A percentile compares a stretch with the other conserved stretches of the same genome.
phyloP scores from a whole-genome alignment of 2,329 filamentous ascomycete species.

The Arthrocladium fulminans region DNA sequence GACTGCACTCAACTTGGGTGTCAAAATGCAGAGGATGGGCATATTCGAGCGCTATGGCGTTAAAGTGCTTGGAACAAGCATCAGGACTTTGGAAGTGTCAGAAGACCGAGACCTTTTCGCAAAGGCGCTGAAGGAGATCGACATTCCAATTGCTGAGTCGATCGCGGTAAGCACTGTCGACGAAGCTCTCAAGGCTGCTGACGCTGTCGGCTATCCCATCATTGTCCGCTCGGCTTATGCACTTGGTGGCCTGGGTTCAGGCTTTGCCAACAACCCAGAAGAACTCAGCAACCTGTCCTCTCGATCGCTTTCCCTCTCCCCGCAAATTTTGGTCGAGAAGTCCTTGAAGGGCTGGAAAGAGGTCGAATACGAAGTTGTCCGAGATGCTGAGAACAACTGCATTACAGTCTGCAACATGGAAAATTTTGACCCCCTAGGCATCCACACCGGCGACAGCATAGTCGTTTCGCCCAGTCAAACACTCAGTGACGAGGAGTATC shows the following conservation, averaged over 20 bases:
- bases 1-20: constrained; percentile 91
- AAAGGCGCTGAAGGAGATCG: constrained; percentile 90
- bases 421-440: constrained; percentile 95
- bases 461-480: constrained; percentile 96
- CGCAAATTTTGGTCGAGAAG: constrained; percentile 96
- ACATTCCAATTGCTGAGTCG: constrained; percentile 94
- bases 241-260: constrained; percentile 88
- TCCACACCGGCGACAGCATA: constrained; percentile 97
- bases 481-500: constrained; percentile 94
- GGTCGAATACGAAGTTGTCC: constrained; percentile 95
- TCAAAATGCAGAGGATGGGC: constrained; percentile 93
- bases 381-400: constrained; percentile 95
- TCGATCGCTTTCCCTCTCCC: constrained; percentile 82
- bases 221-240: constrained; percentile 97
- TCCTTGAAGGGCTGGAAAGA: constrained; percentile 99
- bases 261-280: constrained; percentile 88
- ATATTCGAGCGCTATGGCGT: constrained; percentile 93
- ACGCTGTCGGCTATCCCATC: constrained; percentile 86
- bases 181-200: constrained; percentile 79
- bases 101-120: constrained; percentile 96
- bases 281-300: constrained; percentile 91
- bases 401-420: constrained; percentile 99
- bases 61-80: constrained; percentile 88
- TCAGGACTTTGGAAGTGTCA: constrained; percentile 85
- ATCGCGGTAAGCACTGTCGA: constrained; percentile 87